phyloP scores from a whole-genome alignment of 805 yeast species.

The Metschnikowia lochheadii region DNA sequence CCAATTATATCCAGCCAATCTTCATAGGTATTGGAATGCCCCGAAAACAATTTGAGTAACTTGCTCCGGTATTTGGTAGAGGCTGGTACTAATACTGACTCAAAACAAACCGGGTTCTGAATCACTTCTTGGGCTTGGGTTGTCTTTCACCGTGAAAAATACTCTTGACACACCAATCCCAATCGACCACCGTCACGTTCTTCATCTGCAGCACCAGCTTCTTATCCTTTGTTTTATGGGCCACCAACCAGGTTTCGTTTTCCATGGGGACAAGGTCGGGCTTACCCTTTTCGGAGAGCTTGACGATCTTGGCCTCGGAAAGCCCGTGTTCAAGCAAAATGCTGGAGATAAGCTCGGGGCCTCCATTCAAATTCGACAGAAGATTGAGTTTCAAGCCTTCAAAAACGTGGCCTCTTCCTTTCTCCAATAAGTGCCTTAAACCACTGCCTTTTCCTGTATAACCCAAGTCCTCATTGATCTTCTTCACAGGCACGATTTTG shows the following conservation, averaged over 20 bases:
- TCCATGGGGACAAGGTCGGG: constrained; percentile 16
- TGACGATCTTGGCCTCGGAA: constrained; percentile 21
- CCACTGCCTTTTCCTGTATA: constrained; percentile 11
- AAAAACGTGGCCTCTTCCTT: constrained; percentile 34
- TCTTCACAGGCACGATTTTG: constrained; percentile 26
- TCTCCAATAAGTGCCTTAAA: constrained; percentile 9
- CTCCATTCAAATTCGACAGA: constrained; percentile 58
- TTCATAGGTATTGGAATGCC: too few relatives aligned
- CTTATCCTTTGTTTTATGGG: constrained; percentile 35
- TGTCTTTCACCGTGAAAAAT: constrained; percentile 37
- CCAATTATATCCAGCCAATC: too few relatives aligned
- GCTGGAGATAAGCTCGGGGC: constrained; percentile 49
- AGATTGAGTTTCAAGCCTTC: constrained; percentile 48
- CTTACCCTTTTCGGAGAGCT: constrained; percentile 14
- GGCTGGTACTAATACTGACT: too few relatives aligned
- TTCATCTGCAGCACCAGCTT: constrained; percentile 5
- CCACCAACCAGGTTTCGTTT: constrained; percentile 22
- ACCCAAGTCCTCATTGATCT: constrained; percentile 31
- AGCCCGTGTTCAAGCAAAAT: constrained; percentile 62
- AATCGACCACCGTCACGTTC: constrained; percentile 43
- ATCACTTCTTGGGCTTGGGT: background rate
- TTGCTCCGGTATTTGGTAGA: too few relatives aligned
- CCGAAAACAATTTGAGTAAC: too few relatives aligned
- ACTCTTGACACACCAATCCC: constrained; percentile 62
- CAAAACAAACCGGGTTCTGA: background rate